Percentiles rank a stretch among this genome's conserved stretches.
Evolutionary conservation across 441 rosid species (phyloP).

Genomic region (Breynia disticha): DNA sequence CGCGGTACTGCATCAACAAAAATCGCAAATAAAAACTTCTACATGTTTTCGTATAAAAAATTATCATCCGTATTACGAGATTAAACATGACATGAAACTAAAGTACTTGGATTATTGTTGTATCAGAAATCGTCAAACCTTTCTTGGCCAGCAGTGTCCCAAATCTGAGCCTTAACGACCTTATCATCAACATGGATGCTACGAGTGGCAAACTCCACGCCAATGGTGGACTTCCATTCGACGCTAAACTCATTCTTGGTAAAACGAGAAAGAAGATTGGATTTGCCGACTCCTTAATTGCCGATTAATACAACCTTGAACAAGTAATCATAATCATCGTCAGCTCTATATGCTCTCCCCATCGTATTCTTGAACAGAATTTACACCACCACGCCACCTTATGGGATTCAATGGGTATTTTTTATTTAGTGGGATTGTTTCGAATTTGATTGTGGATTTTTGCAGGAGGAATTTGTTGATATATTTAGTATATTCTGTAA

Average conservation of each 20-base stretch:
- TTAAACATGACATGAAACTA: no score
- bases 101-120: no score
- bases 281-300: slow-evolving; percentile 80
- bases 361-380: slow-evolving; percentile 10
- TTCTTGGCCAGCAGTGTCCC: slow-evolving; percentile 95
- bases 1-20: slow-evolving; percentile 49
- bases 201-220: slow-evolving; percentile 89
- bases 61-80: no score
- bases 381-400: no score
- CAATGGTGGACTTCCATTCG: slow-evolving; percentile 78
- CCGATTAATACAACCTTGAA: slow-evolving; percentile 80
- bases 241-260: slow-evolving; percentile 66
- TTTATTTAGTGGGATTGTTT: no score
- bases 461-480: no score
- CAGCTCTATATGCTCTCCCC: slow-evolving; percentile 73
- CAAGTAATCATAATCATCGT: slow-evolving; percentile 78
- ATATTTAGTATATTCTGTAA: no score
- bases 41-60: no score
- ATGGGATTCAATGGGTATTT: no score
- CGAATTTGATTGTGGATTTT: no score
- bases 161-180: slow-evolving; percentile 85
- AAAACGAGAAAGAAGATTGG: slow-evolving; percentile 67
- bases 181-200: slow-evolving; percentile 62
- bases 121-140: slow-evolving; percentile 36
- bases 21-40: background rate